phyloP scores from a whole-genome alignment of 2,329 filamentous ascomycete species.

The Beauveria pseudobassiana region DNA sequence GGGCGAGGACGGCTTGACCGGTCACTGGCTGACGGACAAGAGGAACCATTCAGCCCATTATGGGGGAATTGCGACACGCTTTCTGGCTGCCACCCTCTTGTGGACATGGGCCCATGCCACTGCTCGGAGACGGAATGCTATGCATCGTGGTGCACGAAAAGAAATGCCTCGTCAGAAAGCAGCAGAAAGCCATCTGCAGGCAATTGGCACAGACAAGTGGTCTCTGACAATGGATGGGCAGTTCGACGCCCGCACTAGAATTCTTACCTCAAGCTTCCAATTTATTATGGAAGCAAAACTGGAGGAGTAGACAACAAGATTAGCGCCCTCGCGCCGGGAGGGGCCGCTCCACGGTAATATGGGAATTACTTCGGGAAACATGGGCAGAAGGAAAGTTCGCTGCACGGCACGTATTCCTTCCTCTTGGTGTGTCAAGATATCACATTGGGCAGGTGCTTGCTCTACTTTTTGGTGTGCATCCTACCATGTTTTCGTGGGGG shows the following conservation, averaged over 20 bases:
- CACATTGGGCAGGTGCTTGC: neutral
- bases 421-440: neutral
- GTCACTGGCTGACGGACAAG: neutral
- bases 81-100: neutral
- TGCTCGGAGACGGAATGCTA: neutral
- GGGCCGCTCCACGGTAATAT: neutral
- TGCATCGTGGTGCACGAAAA: neutral
- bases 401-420: neutral
- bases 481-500: too few species aligned
- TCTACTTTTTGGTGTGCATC: neutral
- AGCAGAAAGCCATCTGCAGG: neutral
- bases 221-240: neutral
- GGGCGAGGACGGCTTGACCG: neutral
- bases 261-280: neutral
- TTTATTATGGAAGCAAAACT: too few species aligned
- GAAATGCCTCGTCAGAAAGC: neutral
- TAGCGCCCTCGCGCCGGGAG: neutral
- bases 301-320: neutral
- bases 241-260: neutral
- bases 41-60: neutral
- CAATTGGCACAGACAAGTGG: neutral
- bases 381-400: neutral
- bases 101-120: neutral
- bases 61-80: neutral
- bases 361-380: neutral